Evolutionary conservation across 495 filamentous ascomycete species (phyloP).

Genomic region (Thermochaetoides thermophila): DNA sequence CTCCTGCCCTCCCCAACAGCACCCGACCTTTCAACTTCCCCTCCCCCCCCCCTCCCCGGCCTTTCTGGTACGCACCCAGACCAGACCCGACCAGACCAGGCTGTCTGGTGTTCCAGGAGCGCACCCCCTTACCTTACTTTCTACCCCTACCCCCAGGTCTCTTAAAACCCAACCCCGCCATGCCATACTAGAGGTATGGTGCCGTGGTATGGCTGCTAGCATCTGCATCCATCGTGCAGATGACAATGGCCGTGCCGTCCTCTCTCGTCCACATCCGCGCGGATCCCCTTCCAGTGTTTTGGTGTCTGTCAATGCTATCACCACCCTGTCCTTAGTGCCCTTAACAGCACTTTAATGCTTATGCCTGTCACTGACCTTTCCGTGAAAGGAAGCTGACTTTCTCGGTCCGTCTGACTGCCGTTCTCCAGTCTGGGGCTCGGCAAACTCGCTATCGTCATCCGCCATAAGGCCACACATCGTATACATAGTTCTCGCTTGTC

Average conservation of each 20-base stretch:
- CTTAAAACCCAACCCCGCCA: constrained; percentile 30
- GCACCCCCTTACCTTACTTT: constrained; percentile 10
- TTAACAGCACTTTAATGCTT: no score
- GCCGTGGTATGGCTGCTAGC: no score
- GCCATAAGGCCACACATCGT: constrained; percentile 17
- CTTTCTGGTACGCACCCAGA: no score
- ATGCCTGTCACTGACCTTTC: constrained; percentile 26
- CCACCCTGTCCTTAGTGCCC: constrained; percentile 27
- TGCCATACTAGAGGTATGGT: constrained; percentile 19
- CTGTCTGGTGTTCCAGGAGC: constrained; percentile 12
- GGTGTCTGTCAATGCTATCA: constrained; percentile 29
- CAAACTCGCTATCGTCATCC: constrained; percentile 4
- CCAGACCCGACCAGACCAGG: no score
- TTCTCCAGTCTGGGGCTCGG: constrained; percentile 15
- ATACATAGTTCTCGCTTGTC: constrained; percentile 27
- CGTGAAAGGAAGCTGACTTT: constrained; percentile 27
- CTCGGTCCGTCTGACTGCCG: constrained; percentile 33
- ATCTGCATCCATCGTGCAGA: constrained; percentile 24
- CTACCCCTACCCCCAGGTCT: constrained; percentile 13
- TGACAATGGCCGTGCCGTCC: constrained; percentile 20
- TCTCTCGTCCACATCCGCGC: constrained; percentile 22
- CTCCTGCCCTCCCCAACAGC: no score
- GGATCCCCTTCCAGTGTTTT: constrained; percentile 28
- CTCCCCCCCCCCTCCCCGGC: no score
- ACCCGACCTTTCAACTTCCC: no score